Conservation (phyloP, 2,329 filamentous ascomycete species). For the Aspergillus spinulosporus region DNA sequence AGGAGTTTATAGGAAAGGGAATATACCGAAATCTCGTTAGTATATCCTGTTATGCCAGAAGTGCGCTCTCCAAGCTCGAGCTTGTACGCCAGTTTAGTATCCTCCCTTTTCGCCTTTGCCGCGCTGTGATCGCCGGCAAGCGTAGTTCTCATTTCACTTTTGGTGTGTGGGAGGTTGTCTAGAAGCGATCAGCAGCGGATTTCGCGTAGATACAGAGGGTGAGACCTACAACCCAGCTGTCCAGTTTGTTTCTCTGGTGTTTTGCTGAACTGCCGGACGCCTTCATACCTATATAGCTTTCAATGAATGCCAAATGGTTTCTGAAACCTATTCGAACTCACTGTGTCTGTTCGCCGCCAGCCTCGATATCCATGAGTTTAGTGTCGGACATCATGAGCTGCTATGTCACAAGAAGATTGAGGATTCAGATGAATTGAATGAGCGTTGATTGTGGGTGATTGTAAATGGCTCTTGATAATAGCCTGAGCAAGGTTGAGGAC, state of each 20-base stretch:
- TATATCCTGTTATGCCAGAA: slow-evolving; percentile 37
- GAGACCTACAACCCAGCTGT: slow-evolving; percentile 53
- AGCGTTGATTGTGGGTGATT: neutral
- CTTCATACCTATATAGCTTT: slow-evolving; percentile 56
- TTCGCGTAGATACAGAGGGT: neutral
- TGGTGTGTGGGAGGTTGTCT: slow-evolving; percentile 35
- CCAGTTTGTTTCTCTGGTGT: slow-evolving; percentile 57
- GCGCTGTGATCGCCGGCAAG: slow-evolving; percentile 35
- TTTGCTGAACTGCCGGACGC: slow-evolving; percentile 51
- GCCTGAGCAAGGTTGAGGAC: neutral
- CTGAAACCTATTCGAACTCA: slow-evolving; percentile 32
- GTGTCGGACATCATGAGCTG: slow-evolving; percentile 47
- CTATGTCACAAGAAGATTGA: neutral
- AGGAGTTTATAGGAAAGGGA: slow-evolving; percentile 29
- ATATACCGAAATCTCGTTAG: slow-evolving; percentile 40
- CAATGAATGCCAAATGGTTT: neutral
- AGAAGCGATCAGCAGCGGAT: neutral
- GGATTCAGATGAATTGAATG: neutral
- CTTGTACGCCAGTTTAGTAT: slow-evolving; percentile 55
- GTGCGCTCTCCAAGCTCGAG: slow-evolving; percentile 58
- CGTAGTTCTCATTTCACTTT: slow-evolving; percentile 32
- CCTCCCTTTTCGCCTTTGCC: slow-evolving; percentile 53
- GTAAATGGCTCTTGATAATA: neutral
- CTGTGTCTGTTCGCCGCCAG: slow-evolving; percentile 62
- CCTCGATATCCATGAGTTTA: slow-evolving; percentile 59